Evolutionary conservation across 352 stramenopile genomes (phyloP).

Genomic region (Phytopythium aichiense): DNA sequence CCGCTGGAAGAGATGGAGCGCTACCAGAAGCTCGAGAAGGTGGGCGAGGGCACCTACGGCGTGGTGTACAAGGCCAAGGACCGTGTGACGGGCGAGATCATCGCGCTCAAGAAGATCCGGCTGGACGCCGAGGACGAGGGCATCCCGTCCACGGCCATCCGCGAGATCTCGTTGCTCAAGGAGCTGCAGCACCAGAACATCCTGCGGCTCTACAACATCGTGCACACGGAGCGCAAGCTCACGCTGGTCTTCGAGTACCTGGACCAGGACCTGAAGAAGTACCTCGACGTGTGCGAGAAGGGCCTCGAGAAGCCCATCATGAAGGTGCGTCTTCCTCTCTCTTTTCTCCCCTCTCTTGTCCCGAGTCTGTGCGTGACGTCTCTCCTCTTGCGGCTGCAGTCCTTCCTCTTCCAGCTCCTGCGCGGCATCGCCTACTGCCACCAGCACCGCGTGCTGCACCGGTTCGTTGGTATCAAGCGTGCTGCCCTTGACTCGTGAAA

Average conservation of each 20-base stretch:
- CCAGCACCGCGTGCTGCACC: constrained; percentile 93
- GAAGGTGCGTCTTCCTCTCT: constrained; percentile 24
- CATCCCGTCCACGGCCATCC: constrained; percentile 97
- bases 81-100: constrained; percentile 94
- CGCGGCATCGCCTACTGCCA: constrained; percentile 99
- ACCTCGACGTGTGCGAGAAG: constrained; percentile 98
- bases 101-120: constrained; percentile 99
- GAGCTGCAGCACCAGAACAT: constrained; percentile 98
- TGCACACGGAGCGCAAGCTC: constrained; percentile 98
- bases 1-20: constrained; percentile 59
- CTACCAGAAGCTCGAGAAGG: constrained; percentile 96
- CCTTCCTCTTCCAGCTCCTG: constrained; percentile 99
- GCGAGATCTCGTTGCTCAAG: constrained; percentile 98
- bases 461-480: constrained; percentile 29
- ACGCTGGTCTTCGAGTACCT: constrained; percentile 99
- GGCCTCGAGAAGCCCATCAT: constrained; percentile 92
- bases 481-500: neutral
- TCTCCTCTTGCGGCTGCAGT: constrained; percentile 19
- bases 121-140: constrained; percentile 98
- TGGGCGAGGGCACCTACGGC: constrained; percentile 98
- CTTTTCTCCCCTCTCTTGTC: too few relatives aligned
- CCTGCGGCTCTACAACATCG: constrained; percentile 98
- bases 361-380: too few relatives aligned
- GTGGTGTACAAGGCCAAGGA: constrained; percentile 99
- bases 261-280: constrained; percentile 99